phyloP scores from a whole-genome alignment of 1,139 yeast genomes.

The Debaryomycetaceae sp. region DNA sequence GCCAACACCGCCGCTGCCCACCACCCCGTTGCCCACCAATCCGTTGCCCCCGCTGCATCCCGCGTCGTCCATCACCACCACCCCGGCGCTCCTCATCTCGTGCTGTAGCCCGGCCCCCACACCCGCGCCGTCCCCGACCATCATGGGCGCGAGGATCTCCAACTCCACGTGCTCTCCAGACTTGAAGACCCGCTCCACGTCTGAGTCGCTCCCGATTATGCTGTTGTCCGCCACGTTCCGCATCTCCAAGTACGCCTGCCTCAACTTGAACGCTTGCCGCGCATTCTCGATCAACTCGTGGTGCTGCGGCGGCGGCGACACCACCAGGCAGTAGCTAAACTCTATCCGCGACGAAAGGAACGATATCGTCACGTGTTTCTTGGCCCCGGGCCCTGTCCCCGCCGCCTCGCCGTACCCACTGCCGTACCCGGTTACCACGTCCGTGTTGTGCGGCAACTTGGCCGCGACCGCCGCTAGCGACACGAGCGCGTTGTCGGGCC shows the following conservation, averaged over 20 bases:
- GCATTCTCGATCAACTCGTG: conserved; percentile 63
- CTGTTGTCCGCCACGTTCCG: conserved; percentile 10
- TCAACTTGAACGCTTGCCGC: conserved; percentile 45
- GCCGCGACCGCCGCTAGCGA: conserved; percentile 34
- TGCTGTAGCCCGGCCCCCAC: no score
- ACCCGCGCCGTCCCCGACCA: no score
- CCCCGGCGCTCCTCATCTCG: no score
- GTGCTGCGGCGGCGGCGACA: conserved; percentile 60
- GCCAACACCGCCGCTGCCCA: no score
- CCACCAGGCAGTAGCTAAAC: conserved; percentile 47
- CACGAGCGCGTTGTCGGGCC: conserved; percentile 1
- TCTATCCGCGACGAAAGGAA: conserved; percentile 36
- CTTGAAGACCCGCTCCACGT: conserved; percentile 24
- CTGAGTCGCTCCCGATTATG: conserved; percentile 21
- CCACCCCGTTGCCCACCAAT: no score
- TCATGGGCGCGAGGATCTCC: conserved; percentile 27
- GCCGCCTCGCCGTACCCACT: not conserved
- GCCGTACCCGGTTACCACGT: not conserved
- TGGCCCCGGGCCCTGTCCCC: conserved; percentile 1
- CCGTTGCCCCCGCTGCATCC: no score
- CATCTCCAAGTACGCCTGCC: conserved; percentile 6
- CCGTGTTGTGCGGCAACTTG: conserved; percentile 13
- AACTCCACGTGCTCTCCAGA: conserved; percentile 19
- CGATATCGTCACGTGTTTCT: conserved; percentile 22
- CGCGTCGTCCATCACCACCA: no score